A percentile compares a stretch with the other conserved stretches of the same genome.
Conservation (phyloP, 306 rosid species). For the Carpinus fangiana region DNA sequence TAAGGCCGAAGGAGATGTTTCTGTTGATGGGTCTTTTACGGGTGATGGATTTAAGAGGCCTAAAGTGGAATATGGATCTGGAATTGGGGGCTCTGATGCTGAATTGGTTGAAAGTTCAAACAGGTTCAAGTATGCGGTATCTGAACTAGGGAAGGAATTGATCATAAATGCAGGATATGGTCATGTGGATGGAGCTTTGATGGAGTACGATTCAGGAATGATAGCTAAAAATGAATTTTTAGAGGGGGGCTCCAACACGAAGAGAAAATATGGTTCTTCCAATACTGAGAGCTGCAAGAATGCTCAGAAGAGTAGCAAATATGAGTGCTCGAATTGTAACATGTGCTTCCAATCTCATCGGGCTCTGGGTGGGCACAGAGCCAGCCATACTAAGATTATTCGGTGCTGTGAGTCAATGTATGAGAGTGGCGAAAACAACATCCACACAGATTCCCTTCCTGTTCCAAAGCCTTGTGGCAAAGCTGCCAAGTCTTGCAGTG, state of each 20-base stretch:
- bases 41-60: conserved; percentile 42
- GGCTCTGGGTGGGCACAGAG: conserved; percentile 45
- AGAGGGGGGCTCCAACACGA: conserved; percentile 27
- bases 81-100: conserved; percentile 36
- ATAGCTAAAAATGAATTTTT: conserved; percentile 34
- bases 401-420: conserved; percentile 46
- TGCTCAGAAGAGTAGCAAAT: conserved; percentile 32
- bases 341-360: conserved; percentile 42
- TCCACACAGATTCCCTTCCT: conserved; percentile 44
- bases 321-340: conserved; percentile 41
- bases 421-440: conserved; percentile 68
- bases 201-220: conserved; percentile 46
- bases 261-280: conserved; percentile 24
- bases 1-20: conserved; percentile 50
- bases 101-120: conserved; percentile 28
- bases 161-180: conserved; percentile 35
- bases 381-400: conserved; percentile 37
- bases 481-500: conserved; percentile 19
- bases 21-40: conserved; percentile 43
- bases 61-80: conserved; percentile 40
- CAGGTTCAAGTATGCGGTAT: conserved; percentile 27
- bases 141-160: conserved; percentile 38
- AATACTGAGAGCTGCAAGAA: conserved; percentile 28
- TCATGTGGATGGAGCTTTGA: conserved; percentile 28
- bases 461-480: conserved; percentile 36